These are phyloP conservation scores for Phaeolepiota aurea DNA, from an alignment of 768 basidiomycete species.

Conservation along the genomic window DNA sequence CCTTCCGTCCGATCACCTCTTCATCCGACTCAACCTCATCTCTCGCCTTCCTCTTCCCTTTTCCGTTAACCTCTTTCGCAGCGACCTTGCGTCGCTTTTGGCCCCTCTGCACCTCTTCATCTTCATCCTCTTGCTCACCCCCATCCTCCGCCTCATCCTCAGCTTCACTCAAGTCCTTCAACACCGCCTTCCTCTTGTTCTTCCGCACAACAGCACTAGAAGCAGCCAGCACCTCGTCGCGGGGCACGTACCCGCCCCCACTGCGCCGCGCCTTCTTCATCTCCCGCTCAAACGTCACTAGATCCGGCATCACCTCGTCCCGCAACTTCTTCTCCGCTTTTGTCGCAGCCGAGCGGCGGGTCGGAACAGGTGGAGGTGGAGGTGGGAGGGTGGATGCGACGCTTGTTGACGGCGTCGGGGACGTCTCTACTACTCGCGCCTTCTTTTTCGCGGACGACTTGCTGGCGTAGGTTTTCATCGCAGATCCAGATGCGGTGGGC, in stretches of 20 bases:
- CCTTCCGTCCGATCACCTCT: neutral
- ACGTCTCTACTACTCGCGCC: neutral
- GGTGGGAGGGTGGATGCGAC: slow-evolving; percentile 9
- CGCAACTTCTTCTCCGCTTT: slow-evolving; percentile 45
- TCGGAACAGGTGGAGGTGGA: slow-evolving; percentile 4
- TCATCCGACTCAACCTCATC: neutral
- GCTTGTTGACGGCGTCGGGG: slow-evolving; percentile 1
- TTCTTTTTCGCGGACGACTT: slow-evolving; percentile 9
- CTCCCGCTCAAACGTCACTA: slow-evolving; percentile 62
- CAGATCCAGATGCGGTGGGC: slow-evolving; percentile 4
- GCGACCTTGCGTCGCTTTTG: slow-evolving; percentile 11
- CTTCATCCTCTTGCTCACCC: slow-evolving; percentile 7
- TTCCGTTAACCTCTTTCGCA: slow-evolving; percentile 8
- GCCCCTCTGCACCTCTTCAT: slow-evolving; percentile 7
- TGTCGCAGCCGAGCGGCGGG: slow-evolving; percentile 33
- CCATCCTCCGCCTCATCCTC: slow-evolving; percentile 10
- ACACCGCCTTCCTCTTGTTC: slow-evolving; percentile 21
- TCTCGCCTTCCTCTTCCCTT: slow-evolving; percentile 4
- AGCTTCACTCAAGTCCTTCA: slow-evolving; percentile 12
- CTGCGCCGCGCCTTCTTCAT: slow-evolving; percentile 22
- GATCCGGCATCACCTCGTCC: slow-evolving; percentile 72
- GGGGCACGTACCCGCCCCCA: neutral
- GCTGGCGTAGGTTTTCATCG: slow-evolving; percentile 1
- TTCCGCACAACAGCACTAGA: neutral
- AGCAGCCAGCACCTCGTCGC: neutral